These are phyloP conservation scores for Plasmodium gonderi DNA, from an alignment of 169 alveolate genomes.

Conservation along the genomic window DNA sequence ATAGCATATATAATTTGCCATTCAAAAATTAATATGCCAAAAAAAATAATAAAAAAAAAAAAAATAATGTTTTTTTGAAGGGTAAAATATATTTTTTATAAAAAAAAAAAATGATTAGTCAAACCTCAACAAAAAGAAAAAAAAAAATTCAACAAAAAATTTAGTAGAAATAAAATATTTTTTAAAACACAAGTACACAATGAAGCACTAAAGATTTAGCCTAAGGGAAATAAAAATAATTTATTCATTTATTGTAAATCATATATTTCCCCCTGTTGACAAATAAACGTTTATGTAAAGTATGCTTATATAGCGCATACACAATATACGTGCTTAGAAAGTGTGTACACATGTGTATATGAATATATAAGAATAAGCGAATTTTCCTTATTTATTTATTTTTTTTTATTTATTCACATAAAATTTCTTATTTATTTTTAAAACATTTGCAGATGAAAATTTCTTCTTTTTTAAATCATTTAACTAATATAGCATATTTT, in stretches of 20 bases:
- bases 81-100: not conserved
- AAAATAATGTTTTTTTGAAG: not conserved
- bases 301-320: not conserved
- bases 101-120: not conserved
- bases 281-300: not conserved
- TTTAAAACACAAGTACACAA: not conserved
- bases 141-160: not conserved
- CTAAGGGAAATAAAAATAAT: not conserved
- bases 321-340: not conserved
- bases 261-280: not conserved
- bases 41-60: too few relatives aligned
- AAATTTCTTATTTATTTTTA: not conserved
- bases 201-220: not conserved
- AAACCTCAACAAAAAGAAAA: not conserved
- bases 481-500: not conserved
- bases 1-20: not conserved
- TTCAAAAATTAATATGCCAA: not conserved
- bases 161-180: not conserved
- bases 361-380: not conserved
- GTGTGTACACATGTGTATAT: not conserved
- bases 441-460: not conserved
- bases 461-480: not conserved
- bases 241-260: not conserved
- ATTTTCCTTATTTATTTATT: not conserved
- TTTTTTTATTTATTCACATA: not conserved